Base-by-base conservation (phyloP, 176 grass and related monocot species). In the Zea mays region DNA sequence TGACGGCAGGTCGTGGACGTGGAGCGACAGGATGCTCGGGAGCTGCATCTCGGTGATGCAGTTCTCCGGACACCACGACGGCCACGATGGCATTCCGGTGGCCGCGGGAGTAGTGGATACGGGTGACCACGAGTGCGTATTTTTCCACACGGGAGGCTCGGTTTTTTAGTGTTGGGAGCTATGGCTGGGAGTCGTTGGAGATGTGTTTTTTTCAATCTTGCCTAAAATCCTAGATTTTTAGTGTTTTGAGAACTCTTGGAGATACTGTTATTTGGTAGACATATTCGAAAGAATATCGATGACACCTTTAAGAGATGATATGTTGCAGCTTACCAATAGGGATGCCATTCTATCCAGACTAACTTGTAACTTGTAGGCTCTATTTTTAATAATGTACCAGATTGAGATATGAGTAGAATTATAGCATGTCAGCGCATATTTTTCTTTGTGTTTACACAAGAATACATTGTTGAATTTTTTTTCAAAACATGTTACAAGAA, bases 1-100 rank as follows among this genome's bases (percentile, higher is more conserved):
- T 27, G 90, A 86, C 10, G 93, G 93, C n/a, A 96, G 67, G 63
- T 96, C 90, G 38, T 79, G 41, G 66, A 78, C 63, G 9, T 55
- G 40, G 38, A 96, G 85, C 5, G 61, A 49, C 17, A 67, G 87
- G 79, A 92, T 83, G 15, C 71, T 77, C 4, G 92, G 89, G 47
- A 95, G 67, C 8, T 10, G 72, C 62, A 89, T 64, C 51, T 21
- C 35, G 34, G 62, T 37, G 11, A 27, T 1, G 54, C 8, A 54
- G 67, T 55, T 86, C 84, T 3, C 69, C 65, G 4, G 77, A 79
- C 57, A 36, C 58, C 5, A 55, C 81, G 3, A 48, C 64, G 10
- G 77, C 59, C 11, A 16, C 36, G 49, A 93, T 38, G 45, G 78
- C 44, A 10, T 77, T 71, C 2, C 87, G 75, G 42, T 69, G 61